Evolutionary conservation across 2,329 filamentous ascomycete genomes (phyloP).

Genomic region (Aspergillus novoparasiticus): DNA sequence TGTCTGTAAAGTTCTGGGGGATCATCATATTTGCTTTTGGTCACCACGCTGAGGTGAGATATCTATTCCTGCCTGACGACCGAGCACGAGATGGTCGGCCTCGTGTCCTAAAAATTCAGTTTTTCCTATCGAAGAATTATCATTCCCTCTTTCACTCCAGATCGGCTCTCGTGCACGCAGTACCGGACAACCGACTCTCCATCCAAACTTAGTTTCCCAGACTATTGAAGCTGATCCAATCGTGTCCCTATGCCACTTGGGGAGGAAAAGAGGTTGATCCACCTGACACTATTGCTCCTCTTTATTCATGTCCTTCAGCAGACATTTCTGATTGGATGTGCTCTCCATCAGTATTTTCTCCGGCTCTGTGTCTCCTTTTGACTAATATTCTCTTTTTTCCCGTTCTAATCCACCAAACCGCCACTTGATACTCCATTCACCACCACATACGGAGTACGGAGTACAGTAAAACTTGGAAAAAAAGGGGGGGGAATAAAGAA

Average conservation of each 20-base stretch:
- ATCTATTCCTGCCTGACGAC: neutral
- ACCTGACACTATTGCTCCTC: neutral
- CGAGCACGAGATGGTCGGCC: neutral
- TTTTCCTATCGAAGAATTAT: too few relatives aligned
- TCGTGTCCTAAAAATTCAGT: neutral
- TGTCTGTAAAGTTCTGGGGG: neutral
- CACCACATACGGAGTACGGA: neutral
- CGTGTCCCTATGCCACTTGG: neutral
- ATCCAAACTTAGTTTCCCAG: neutral
- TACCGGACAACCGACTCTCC: neutral
- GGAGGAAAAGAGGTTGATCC: neutral
- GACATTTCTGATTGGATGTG: neutral
- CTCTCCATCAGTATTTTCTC: neutral
- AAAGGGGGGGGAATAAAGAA: neutral
- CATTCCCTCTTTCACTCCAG: neutral
- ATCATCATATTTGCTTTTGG: neutral
- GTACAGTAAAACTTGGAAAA: neutral
- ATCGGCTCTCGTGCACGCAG: neutral
- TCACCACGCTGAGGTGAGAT: neutral
- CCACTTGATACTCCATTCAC: neutral
- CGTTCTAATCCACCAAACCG: neutral
- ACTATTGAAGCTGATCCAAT: slow-evolving; percentile 1
- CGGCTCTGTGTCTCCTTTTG: neutral
- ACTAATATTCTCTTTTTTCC: neutral
- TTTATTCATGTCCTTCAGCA: neutral